These are phyloP conservation scores for Saxispiralis lemnorum DNA, from an alignment of 495 filamentous ascomycete genomes.

Conservation along the genomic window DNA sequence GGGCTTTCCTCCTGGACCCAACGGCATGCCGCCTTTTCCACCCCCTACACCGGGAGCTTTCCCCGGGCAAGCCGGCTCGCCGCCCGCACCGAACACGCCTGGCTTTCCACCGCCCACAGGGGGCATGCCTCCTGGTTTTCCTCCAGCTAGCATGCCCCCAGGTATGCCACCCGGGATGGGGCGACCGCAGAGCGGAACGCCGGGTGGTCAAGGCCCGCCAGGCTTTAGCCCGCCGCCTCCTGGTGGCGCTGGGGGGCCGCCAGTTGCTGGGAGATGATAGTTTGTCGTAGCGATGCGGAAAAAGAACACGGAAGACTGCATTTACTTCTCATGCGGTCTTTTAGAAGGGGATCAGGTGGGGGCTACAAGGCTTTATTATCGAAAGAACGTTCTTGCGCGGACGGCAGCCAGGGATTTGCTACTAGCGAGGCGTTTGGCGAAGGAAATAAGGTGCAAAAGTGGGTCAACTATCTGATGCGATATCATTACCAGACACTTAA, in stretches of 20 bases:
- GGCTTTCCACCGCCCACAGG: slow-evolving; percentile 44
- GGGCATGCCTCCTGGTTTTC: slow-evolving; percentile 25
- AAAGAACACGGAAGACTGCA: background rate
- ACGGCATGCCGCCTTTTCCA: slow-evolving; percentile 14
- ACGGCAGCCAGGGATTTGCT: background rate
- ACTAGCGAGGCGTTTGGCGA: slow-evolving; percentile 2
- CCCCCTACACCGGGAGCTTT: background rate
- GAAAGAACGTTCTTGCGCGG: no score
- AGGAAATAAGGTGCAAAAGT: background rate
- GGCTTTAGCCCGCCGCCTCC: no score
- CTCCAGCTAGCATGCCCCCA: slow-evolving; percentile 22
- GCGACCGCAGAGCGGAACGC: slow-evolving; percentile 1
- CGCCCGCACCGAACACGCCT: slow-evolving; percentile 31
- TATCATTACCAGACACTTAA: no score
- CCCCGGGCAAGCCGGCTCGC: slow-evolving; percentile 4
- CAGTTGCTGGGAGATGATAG: background rate
- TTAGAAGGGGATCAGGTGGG: no score
- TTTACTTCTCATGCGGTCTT: no score
- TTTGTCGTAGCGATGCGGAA: background rate
- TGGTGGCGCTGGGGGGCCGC: no score
- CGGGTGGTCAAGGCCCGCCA: background rate
- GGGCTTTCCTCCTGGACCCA: slow-evolving; percentile 11
- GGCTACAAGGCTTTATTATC: no score
- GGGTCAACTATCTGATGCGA: no score
- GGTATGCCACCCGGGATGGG: slow-evolving; percentile 13